phyloP scores from a whole-genome alignment of 371 early-diverging fungal genomes.

The Saksenaea vasiformis region DNA sequence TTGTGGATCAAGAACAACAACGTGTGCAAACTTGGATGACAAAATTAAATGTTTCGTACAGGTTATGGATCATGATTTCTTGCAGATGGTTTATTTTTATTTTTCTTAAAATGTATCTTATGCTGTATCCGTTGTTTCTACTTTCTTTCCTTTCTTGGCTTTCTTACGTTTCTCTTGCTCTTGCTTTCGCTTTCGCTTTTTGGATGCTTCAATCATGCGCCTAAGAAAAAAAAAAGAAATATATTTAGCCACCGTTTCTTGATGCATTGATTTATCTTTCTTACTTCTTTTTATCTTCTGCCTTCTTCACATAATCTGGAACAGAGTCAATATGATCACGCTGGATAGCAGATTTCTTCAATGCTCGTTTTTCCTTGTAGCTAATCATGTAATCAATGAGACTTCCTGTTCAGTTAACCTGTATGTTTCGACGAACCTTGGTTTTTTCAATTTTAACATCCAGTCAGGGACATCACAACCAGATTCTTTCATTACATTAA shows the following conservation, averaged over 20 bases:
- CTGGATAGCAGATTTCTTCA: conserved; percentile 27
- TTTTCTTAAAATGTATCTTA: background rate
- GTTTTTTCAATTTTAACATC: conserved; percentile 89
- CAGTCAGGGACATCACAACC: conserved; percentile 97
- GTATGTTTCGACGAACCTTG: conserved; percentile 43
- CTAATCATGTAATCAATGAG: conserved; percentile 8
- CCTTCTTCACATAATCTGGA: conserved; percentile 31
- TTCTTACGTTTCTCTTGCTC: conserved; percentile 23
- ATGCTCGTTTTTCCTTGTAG: conserved; percentile 23
- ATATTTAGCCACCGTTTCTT: no score
- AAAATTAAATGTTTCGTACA: no score
- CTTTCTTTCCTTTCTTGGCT: conserved; percentile 14
- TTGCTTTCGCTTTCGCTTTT: conserved; percentile 32
- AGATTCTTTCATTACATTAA: conserved; percentile 94
- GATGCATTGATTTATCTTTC: background rate
- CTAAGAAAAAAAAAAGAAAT: conserved; percentile 9
- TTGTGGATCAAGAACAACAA: no score
- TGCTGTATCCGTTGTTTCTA: background rate
- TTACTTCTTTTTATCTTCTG: conserved; percentile 32
- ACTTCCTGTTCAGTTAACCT: background rate
- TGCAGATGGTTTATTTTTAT: background rate
- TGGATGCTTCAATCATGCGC: conserved; percentile 45
- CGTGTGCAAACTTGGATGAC: no score
- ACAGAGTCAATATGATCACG: conserved; percentile 36
- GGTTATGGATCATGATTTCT: no score